These are phyloP conservation scores for Bruguiera sexangula DNA, from an alignment of 345 rosid genomes.

Conservation along the genomic window DNA sequence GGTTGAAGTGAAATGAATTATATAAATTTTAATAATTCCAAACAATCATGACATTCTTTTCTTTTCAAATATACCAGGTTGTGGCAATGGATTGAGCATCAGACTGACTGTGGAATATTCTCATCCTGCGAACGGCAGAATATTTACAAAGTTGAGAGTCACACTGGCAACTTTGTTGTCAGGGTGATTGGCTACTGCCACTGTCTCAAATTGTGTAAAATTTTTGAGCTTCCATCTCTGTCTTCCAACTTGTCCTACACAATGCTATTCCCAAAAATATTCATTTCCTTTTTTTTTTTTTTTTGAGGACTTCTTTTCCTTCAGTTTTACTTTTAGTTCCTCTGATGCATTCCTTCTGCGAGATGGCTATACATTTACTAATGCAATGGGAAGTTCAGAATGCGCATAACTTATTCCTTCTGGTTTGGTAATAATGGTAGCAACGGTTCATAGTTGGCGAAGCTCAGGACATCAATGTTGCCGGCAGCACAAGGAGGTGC, in stretches of 20 bases:
- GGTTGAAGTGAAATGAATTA: too few relatives aligned
- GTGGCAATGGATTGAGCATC: too few relatives aligned
- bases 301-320: not conserved
- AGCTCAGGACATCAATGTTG: not conserved
- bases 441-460: conserved; percentile 4
- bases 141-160: not conserved
- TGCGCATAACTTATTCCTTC: conserved; percentile 1
- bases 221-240: not conserved
- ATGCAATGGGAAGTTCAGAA: not conserved
- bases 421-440: conserved; percentile 11
- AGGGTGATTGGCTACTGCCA: not conserved
- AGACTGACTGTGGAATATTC: not conserved
- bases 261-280: conserved; percentile 25
- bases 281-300: conserved; percentile 1
- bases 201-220: not conserved
- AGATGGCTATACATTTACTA: not conserved
- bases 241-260: conserved; percentile 18
- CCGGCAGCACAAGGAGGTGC: not conserved
- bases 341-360: not conserved
- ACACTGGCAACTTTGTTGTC: not conserved
- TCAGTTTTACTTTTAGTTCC: not conserved
- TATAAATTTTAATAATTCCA: too few relatives aligned
- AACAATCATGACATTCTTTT: too few relatives aligned
- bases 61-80: too few relatives aligned
- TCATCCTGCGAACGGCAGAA: not conserved